Conservation (phyloP, 148 eudicot genomes). For the Polygonum aviculare region DNA sequence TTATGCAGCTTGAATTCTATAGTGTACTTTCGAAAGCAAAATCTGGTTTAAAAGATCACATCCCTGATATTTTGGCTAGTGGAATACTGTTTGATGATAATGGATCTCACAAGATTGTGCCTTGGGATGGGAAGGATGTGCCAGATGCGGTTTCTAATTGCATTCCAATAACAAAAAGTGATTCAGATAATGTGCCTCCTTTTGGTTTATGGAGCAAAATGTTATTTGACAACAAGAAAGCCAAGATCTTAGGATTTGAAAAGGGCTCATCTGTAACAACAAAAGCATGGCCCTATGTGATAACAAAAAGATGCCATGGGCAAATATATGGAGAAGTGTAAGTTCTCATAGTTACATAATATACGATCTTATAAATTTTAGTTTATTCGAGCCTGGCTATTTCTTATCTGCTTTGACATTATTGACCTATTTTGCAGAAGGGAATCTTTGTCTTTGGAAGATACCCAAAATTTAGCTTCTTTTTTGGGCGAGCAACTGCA, state of each 20-base stretch:
- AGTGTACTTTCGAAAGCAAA: slow-evolving; percentile 39
- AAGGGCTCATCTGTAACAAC: slow-evolving; percentile 27
- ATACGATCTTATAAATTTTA: background rate
- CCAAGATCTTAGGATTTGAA: slow-evolving; percentile 26
- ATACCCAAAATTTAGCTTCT: slow-evolving; percentile 66
- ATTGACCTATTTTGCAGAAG: slow-evolving; percentile 46
- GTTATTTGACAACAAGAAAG: slow-evolving; percentile 41
- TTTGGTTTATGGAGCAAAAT: slow-evolving; percentile 72
- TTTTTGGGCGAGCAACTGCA: slow-evolving; percentile 78
- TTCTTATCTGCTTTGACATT: slow-evolving; percentile 6
- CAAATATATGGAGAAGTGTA: slow-evolving; percentile 76
- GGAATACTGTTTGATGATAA: slow-evolving; percentile 59
- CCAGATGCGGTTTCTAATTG: slow-evolving; percentile 47
- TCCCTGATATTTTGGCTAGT: slow-evolving; percentile 76
- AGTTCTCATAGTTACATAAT: slow-evolving; percentile 20
- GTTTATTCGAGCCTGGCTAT: background rate
- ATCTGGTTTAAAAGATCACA: slow-evolving; percentile 51
- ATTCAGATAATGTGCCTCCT: slow-evolving; percentile 29
- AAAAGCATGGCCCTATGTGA: slow-evolving; percentile 68
- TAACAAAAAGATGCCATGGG: slow-evolving; percentile 73
- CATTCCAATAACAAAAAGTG: slow-evolving; percentile 19
- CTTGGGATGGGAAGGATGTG: slow-evolving; percentile 80
- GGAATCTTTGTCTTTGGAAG: slow-evolving; percentile 55
- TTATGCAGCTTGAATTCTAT: slow-evolving; percentile 78
- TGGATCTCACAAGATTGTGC: slow-evolving; percentile 47